Conservation (phyloP, 2,329 filamentous ascomycete species). For the Sporothrix inflata region DNA sequence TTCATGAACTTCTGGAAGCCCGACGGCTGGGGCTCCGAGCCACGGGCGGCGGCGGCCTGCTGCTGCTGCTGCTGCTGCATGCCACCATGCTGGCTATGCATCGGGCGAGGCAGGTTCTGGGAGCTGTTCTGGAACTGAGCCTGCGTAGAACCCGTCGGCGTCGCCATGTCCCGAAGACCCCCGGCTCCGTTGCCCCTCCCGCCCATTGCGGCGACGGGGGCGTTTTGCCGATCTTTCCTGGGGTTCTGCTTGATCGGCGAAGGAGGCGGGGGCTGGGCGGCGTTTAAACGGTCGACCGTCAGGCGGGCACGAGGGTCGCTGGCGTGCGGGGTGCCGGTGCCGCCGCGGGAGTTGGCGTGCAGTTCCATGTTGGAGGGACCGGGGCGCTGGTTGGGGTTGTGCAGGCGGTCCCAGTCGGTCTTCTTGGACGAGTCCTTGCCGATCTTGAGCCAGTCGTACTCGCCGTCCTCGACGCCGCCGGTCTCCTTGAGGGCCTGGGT, state of each 20-base stretch:
- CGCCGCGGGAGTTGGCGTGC: slow-evolving; percentile 71
- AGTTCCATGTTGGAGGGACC: slow-evolving; percentile 85
- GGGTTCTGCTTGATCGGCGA: slow-evolving; percentile 81
- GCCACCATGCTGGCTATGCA: slow-evolving; percentile 60
- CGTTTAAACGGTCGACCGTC: slow-evolving; percentile 89
- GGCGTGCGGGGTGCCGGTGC: slow-evolving; percentile 66
- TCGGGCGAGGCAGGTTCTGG: slow-evolving; percentile 74
- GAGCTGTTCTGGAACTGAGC: slow-evolving; percentile 97
- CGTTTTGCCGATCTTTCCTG: slow-evolving; percentile 76
- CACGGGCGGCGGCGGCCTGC: slow-evolving; percentile 55
- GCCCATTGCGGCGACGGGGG: slow-evolving; percentile 69
- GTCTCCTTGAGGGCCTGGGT: slow-evolving; percentile 93
- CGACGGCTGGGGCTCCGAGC: slow-evolving; percentile 72
- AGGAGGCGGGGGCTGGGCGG: slow-evolving; percentile 85
- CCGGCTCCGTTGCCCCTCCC: slow-evolving; percentile 78
- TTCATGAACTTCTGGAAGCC: slow-evolving; percentile 94
- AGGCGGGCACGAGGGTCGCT: slow-evolving; percentile 61
- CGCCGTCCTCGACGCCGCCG: slow-evolving; percentile 93
- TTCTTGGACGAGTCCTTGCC: slow-evolving; percentile 75
- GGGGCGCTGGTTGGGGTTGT: slow-evolving; percentile 76
- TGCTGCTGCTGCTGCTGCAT: slow-evolving; percentile 56
- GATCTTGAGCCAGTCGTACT: slow-evolving; percentile 99
- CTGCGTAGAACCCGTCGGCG: slow-evolving; percentile 87
- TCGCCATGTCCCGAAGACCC: slow-evolving; percentile 75
- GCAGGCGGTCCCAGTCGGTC: slow-evolving; percentile 78